These are phyloP conservation scores for Paramecium sexaurelia DNA, from an alignment of 73 alveolate species.

Conservation along the genomic window DNA sequence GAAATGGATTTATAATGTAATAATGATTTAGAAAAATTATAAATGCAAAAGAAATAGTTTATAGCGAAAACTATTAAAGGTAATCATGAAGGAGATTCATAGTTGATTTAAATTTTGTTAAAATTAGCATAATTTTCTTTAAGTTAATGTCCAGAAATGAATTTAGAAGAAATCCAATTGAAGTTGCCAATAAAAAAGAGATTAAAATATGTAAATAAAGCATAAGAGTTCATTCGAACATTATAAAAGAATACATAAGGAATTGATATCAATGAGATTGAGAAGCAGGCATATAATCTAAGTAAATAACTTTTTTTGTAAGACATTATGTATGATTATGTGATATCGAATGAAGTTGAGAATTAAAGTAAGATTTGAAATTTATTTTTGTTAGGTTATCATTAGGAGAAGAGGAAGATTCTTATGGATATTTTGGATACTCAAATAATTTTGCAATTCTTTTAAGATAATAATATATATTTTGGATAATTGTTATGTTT, in stretches of 20 bases:
- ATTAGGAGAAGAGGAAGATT: not conserved
- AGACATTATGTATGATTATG: slow-evolving; percentile 28
- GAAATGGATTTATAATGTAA: not conserved
- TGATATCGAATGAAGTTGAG: not conserved
- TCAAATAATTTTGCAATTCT: not conserved
- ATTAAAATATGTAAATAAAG: not conserved
- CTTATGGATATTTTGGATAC: not conserved
- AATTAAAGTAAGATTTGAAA: not conserved
- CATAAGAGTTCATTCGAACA: not conserved
- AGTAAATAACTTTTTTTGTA: not conserved
- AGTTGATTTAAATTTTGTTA: not conserved
- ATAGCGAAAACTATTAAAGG: not conserved
- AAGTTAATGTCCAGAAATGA: slow-evolving; percentile 2
- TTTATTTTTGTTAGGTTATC: not conserved
- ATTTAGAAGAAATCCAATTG: not conserved
- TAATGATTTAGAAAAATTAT: not conserved
- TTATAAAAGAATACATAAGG: not conserved
- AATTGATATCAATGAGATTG: not conserved
- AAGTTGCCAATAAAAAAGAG: not conserved
- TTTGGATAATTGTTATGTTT: not conserved
- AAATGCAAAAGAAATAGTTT: not conserved
- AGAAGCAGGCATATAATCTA: not conserved
- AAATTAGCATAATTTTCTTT: slow-evolving; percentile 16
- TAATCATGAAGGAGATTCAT: not conserved
- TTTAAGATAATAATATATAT: not conserved